Evolutionary conservation across 345 rosid species (phyloP).

Genomic region (Eutrema yunnanense): DNA sequence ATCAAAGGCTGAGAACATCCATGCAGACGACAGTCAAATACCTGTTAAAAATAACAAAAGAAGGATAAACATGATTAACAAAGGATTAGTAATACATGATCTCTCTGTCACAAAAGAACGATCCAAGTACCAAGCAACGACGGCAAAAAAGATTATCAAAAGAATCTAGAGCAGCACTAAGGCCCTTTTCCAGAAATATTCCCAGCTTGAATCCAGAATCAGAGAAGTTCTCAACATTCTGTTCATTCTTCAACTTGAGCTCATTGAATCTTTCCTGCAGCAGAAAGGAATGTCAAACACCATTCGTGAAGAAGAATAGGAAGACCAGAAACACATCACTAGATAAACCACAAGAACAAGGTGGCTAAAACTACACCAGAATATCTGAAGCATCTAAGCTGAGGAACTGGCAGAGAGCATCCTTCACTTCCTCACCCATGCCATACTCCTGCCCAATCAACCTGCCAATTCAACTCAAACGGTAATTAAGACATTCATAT

Average conservation of each 20-base stretch:
- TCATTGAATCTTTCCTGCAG: slow-evolving; percentile 70
- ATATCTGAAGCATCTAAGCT: slow-evolving; percentile 58
- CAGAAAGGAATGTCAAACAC: slow-evolving; percentile 16
- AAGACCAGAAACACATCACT: slow-evolving; percentile 6
- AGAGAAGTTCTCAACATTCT: slow-evolving; percentile 35
- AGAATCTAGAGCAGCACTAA: slow-evolving; percentile 90
- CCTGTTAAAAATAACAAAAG: slow-evolving; percentile 42
- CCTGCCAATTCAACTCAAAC: slow-evolving; percentile 48
- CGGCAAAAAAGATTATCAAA: slow-evolving; percentile 98
- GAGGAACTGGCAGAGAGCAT: slow-evolving; percentile 58
- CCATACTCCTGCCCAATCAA: slow-evolving; percentile 71
- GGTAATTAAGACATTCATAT: neutral
- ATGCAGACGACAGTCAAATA: slow-evolving; percentile 97
- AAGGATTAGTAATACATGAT: neutral
- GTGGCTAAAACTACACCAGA: slow-evolving; percentile 44
- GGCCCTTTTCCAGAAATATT: slow-evolving; percentile 68
- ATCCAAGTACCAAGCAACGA: slow-evolving; percentile 76
- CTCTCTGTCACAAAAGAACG: slow-evolving; percentile 13
- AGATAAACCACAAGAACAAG: slow-evolving; percentile 7
- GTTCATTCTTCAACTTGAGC: slow-evolving; percentile 53
- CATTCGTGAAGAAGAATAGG: slow-evolving; percentile 6
- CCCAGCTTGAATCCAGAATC: slow-evolving; percentile 48
- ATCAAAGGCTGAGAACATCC: slow-evolving; percentile 92
- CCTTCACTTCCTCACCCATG: slow-evolving; percentile 59
- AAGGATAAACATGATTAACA: slow-evolving; percentile 2